Evolutionary conservation across 768 basidiomycete genomes (phyloP), one percentile per base, ranked within the genome.

Genomic region (Amylocystis lapponica): DNA sequence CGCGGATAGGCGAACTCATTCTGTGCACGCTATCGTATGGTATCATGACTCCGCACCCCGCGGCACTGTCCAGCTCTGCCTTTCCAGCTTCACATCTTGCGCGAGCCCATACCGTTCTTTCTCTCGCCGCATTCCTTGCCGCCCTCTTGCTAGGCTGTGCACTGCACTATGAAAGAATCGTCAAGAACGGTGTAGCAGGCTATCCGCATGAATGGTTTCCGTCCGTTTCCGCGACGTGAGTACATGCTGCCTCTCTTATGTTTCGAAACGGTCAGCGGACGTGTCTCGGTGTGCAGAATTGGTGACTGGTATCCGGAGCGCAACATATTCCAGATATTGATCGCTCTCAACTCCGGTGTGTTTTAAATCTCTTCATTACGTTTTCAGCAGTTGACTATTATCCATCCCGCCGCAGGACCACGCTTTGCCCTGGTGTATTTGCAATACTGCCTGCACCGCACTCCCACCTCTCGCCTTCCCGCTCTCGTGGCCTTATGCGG

Each of bases 141-240:
- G 85, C 90, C 2, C 69, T 95, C 22, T 43, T 70, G 19, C 52
- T 90, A 25, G 89, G 80, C 0, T 78, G 74, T 50, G 55, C 69
- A 0, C 70, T 86, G n/a, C 86, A 92, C 59, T 93, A 84, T 68
- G 75, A 76, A 51, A 83, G 84, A 57, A 79, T 95, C 22, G 88
- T 91, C 27, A 88, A 86, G 68, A 95, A 95, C 57, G 77, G 72
- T 12, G 75, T 93, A 10, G 84, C 85, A 37, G 81, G 74, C 12
- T 94, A 84, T 55, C 91, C 91, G 0, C 66, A 89, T 36, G 91
- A 95, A 58, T 93, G 86, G 86, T 87, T 88, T 50, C 92, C 92
- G 6, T 91, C 88, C 4, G 92, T 95, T 8, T 88, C 86, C 29
- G 82, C 85, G 11, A 84, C 86, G 81, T 86, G 58, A 48, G 82